Base-by-base conservation (phyloP, 208 protist species). In the Wallacemonas sp. region DNA sequence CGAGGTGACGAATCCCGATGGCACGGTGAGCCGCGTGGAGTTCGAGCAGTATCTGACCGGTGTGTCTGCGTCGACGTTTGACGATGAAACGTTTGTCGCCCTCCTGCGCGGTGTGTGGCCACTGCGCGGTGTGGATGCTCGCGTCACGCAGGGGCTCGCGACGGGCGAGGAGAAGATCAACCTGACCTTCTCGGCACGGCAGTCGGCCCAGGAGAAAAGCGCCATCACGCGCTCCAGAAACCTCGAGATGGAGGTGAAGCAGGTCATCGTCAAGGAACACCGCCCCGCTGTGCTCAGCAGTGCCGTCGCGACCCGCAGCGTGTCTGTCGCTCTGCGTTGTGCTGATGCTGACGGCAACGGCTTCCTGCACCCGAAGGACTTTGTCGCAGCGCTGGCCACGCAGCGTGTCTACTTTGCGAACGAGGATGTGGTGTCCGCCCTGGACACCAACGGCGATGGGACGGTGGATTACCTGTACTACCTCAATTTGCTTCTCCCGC, bases 31-130 rank as follows among this genome's bases (percentile, higher is more conserved):
- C 21, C 68, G 66, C 46, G 84, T 94, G 60, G 91, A 96, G 70
- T 94, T 94, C 44, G 70, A 86, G 61, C 73, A 96, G 78, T 94
- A 94, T 70, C 93, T 87, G 70, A 68, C 75, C 9, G 87, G 83
- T 21, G 66, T 96, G 3, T 87, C 85, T 16, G 70, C 66, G 12
- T 33, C 70, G 5, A 81, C 63, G 68, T 68, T 55, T 55, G 70
- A 83, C 60, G 91, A 96, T 63, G 70, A 80, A 19, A 34, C 27
- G 6, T 96, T 94, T 61, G 63, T 88, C 11, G 72, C 74, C 5
- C 36, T 89, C 0, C 57, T 93, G 34, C 73, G 80, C 6, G 84
- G 87, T 8, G 70, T 87, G 48, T 95, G 90, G 89, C 67, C 70
- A 34, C 12, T 86, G 41, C 70, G 65, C 0, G 73, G 72, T 6